Base-by-base conservation (phyloP, 1,284 basidiomycete species). In the Trichosporon faecale region DNA sequence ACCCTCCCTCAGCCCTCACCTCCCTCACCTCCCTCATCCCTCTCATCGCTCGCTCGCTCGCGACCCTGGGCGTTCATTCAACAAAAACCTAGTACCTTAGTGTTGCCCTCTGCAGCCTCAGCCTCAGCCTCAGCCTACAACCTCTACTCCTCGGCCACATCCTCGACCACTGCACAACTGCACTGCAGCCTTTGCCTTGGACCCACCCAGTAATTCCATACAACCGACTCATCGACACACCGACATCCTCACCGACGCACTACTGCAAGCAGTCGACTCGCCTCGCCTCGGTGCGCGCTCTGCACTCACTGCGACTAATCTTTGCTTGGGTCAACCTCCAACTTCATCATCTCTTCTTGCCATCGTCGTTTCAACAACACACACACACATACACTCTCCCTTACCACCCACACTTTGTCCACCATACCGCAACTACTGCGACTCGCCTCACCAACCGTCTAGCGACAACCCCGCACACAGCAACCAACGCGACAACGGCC, bases 61-160 rank as follows among this genome's bases (percentile, higher is more conserved):
- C 29, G 29, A 29, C 55, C 55, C 55, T 60, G 55, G 55, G n/a
- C 14, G 27, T 31, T 60, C 55, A 60, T 60, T 60, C 55, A 60
- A 60, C 55, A 31, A 60, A 60, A 60, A 60, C 55, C 55, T 60
- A 60, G 55, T 60, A 60, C 55, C 55, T 57, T 57, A 29, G 25
- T n/a, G n/a, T 57, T 57, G 44, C n/a, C 44, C 44, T 46, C 44
- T 21, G 40, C 40, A 44, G n/a, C n/a, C n/a, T n/a, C n/a, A n/a
- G n/a, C n/a, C n/a, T n/a, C n/a, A n/a, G n/a, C n/a, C n/a, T n/a
- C n/a, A n/a, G 31, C 31, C 31, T 9, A 4, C 31, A 3, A 33
- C 9, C 31, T 29, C 23, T 27, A 57, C 55, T 31, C 23, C 52
- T 55, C 25, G 52, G 52, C 23, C 52, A 8, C 52, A 4, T 40